Base-by-base conservation (phyloP, 2,329 filamentous ascomycete species). In the Emericellopsis atlantica region DNA sequence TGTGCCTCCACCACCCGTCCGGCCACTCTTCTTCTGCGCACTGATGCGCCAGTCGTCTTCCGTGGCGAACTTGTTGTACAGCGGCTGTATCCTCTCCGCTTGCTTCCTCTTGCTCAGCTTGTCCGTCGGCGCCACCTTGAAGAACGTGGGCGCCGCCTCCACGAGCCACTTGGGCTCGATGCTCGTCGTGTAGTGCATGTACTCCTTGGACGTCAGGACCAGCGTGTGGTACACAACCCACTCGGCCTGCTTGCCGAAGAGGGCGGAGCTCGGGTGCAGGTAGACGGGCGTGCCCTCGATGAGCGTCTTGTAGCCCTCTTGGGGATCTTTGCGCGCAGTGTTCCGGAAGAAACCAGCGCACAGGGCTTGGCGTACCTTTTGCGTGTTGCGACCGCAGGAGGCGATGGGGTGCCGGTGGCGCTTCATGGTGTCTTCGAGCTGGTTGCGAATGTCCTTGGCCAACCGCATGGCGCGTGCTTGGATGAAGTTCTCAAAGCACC, bases 401-500 rank as follows among this genome's bases (percentile, higher is more conserved):
- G 84, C 67, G 48, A 98, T 73, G 0, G 74, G 72, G 51, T 95
- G 86, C 43, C 81, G 82, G 62, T 96, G 92, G 6, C 92, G 79
- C 42, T 92, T 78, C 82, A 98, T 93, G 59, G 98, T 96, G 51
- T 84, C 85, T 40, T 90, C 76, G 4, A 98, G 73, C 60, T 98
- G 92, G 45, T 93, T 82, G 15, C 92, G 79, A 1, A 98, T 88
- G 57, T 98, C 92, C 58, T 90, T 85, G 9, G 87, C 89, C 10
- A 90, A 81, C 44, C 79, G 76, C 76, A 98, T 95, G 29, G 80
- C 81, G 2, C 89, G 78, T 5, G 87, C 88, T 57, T 96, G 89
- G 57, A 98, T 92, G 58, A 94, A 98, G 61, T 98, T 95, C 55
- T 98, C 93, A 50, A 87, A 90, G 57, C 92, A 96, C 92, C 92